Percentiles rank a stretch among this genome's conserved stretches.
phyloP scores from a whole-genome alignment of 2,329 filamentous ascomycete genomes.

The Hypomyces rosellus region DNA sequence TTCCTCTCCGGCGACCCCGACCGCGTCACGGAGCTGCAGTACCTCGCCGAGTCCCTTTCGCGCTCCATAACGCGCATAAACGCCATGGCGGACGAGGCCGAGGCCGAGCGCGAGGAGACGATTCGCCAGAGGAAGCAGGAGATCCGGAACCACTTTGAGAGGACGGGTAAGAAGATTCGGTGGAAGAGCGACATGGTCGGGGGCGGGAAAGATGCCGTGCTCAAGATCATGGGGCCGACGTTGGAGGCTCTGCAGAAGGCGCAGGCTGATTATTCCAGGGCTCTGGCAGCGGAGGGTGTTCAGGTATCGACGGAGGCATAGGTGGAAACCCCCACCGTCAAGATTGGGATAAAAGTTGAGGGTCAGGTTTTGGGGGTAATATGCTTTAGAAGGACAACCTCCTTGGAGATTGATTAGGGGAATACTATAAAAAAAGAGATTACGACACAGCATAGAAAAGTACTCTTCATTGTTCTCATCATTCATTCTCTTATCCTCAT shows the following conservation, averaged over 20 bases:
- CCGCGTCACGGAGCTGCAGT: constrained; percentile 72
- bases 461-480: no score
- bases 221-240: constrained; percentile 69
- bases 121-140: constrained; percentile 63
- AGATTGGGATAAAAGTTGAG: no score
- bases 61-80: constrained; percentile 73
- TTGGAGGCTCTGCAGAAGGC: constrained; percentile 65
- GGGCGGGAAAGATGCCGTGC: constrained; percentile 71
- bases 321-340: background rate
- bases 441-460: no score
- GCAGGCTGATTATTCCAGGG: constrained; percentile 62
- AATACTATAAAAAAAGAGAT: no score
- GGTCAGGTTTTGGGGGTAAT: no score
- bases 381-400: no score
- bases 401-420: no score
- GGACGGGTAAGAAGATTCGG: constrained; percentile 66
- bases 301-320: constrained; percentile 40
- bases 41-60: constrained; percentile 73
- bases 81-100: constrained; percentile 73
- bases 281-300: constrained; percentile 57
- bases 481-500: no score
- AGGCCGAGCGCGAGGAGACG: constrained; percentile 61
- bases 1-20: constrained; percentile 85
- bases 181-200: constrained; percentile 62
- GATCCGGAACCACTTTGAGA: constrained; percentile 62